Evolutionary conservation across 768 basidiomycete genomes (phyloP), one percentile per base, ranked within the genome.

Genomic region (Mrakia frigida): DNA sequence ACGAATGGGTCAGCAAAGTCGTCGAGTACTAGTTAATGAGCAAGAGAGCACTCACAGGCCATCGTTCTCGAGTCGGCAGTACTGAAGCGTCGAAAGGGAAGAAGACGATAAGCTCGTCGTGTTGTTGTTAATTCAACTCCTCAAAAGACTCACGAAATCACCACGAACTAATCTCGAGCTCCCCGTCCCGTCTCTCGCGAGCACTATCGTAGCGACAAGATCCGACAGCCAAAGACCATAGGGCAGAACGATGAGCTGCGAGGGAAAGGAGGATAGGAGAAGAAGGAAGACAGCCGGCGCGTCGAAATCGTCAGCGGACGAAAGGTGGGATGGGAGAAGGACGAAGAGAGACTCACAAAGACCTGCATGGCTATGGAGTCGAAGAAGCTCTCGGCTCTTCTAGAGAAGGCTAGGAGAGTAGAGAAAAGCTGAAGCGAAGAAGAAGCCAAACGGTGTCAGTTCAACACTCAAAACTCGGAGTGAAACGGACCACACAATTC

Each of bases 371-470:
- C 28, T 18, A 46, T 31, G 10, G 74, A 56, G 53, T 50, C 74
- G 14, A 74, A 52, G 50, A 74, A 39, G 25, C 46, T 53, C 23
- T 74, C 50, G 1, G 37, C 33, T 53, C 53, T 41, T 21, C 52
- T n/a, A 37, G 50, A 70, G 16, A 53, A 46, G 10, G 69, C 69
- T 10, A 70, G 69, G 11, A 70, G 69, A 10, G 39, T 41, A 4
- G 69, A 16, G 31, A 70, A 70, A n/a, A 70, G 69, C 69, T 70
- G 69, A 28, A 33, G 25, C 41, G 28, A n/a, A 52, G 43, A 50
- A 28, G 21, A 28, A 46, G 37, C 14, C 25, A 52, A 39, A n/a
- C n/a, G 37, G 14, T 28, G 31, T 39, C 50, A 28, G 43, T 35
- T 6, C 28, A 46, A 43, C 41, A 13, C n/a, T 31, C 69, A 16